Evolutionary conservation across 345 rosid species (phyloP), one percentile per base, ranked within the genome.

Genomic region (Syzygium grande): DNA sequence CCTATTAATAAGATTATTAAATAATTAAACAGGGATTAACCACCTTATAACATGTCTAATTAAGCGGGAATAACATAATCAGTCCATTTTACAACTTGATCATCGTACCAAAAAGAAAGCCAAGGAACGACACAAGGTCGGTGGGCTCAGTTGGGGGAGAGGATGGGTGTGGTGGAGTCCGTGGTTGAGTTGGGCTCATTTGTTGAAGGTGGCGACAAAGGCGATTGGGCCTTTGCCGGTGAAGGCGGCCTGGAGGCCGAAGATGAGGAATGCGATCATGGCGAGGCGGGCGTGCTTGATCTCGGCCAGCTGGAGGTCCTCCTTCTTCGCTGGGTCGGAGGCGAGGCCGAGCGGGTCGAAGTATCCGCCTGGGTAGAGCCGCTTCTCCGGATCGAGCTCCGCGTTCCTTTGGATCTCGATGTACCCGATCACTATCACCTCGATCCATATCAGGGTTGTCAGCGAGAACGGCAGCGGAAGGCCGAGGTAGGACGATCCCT

Each of bases 401-500:
- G 96, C 92, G 88, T 97, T 97, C 85, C 98, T 92, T 84, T 97
- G 97, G 94, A 97, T 95, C 92, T 97, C 99, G 25, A 97, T 97
- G 95, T 93, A 97, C 15, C 98, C 98, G 43, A 97, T 90, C 89
- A 97, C 93, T 89, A 97, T 87, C 14, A 92, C 96, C 91, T 97
- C 98, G 54, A 97, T 95, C 98, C 96, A 95, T 68, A 97, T 97
- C 95, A 97, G 86, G 4, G 98, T 92, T 6, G 98, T 90, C 4
- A 97, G 92, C 16, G 98, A 96, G 93, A 96, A 97, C 0, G 98
- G 98, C 15, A 97, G 91, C 58, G 98, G 98, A 65, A 95, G 98
- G 5, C 98, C 99, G 1, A 97, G 93, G 94, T 97, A 97, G 3
- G 98, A 95, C n/a, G 99, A 95, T 6, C 99, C 98, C 89, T 97